Percentiles rank a stretch among this genome's conserved stretches.
phyloP scores from a whole-genome alignment of 2,329 filamentous ascomycete genomes.

The Diplodia seriata region DNA sequence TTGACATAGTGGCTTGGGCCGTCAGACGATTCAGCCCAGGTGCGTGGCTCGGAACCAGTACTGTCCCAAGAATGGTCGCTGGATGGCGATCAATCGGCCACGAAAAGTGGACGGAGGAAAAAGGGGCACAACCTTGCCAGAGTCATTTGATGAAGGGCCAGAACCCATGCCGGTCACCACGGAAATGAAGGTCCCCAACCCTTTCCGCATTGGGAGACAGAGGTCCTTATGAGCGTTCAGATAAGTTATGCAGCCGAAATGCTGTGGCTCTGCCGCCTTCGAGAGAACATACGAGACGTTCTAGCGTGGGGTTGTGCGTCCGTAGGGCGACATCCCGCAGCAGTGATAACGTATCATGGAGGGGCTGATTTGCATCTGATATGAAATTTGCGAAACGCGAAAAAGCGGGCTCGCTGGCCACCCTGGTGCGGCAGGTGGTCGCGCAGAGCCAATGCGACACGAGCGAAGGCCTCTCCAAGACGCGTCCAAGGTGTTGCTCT shows the following conservation, averaged over 20 bases:
- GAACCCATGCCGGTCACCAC: conserved; percentile 29
- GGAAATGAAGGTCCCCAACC: conserved; percentile 25
- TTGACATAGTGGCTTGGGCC: conserved; percentile 41
- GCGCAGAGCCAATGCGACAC: conserved; percentile 19
- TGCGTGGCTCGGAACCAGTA: conserved; percentile 26
- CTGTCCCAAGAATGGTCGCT: conserved; percentile 29
- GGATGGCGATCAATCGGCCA: conserved; percentile 28
- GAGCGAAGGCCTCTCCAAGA: conserved; percentile 23
- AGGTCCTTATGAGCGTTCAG: conserved; percentile 25
- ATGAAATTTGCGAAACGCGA: conserved; percentile 31
- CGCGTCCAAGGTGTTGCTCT: conserved; percentile 26
- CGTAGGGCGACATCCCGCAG: conserved; percentile 28
- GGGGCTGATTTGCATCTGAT: conserved; percentile 28
- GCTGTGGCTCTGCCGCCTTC: conserved; percentile 34
- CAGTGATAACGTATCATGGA: conserved; percentile 28
- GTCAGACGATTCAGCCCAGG: conserved; percentile 30
- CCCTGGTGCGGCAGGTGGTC: conserved; percentile 14
- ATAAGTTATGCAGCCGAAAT: conserved; percentile 24
- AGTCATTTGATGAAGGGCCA: conserved; percentile 32
- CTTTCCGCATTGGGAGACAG: conserved; percentile 13
- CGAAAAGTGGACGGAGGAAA: conserved; percentile 30
- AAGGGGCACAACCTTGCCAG: conserved; percentile 26
- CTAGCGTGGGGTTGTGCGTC: conserved; percentile 45
- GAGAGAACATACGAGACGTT: conserved; percentile 37
- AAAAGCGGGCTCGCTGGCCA: conserved; percentile 18